Base-by-base conservation (phyloP, 371 early-diverging fungal species). In the Mortierella sp. region DNA sequence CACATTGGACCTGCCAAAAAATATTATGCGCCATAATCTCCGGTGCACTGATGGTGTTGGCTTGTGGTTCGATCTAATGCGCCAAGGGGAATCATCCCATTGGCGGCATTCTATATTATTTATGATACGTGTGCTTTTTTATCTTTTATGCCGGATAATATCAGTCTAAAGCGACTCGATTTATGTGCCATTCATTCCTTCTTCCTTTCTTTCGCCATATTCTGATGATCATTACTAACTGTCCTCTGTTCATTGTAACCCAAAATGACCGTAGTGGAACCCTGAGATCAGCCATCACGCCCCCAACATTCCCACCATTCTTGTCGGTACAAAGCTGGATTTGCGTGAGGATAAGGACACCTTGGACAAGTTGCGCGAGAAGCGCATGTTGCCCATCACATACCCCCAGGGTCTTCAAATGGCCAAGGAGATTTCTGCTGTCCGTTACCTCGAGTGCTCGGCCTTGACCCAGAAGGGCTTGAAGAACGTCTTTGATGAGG, bases 311-410 rank as follows among this genome's bases (percentile, higher is more conserved):
- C 99, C 99, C 21, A 91, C 93, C 60, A 95, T 99, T 70, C 90
- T 99, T 23, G 98, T 99, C 23, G 98, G 98, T n/a, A 98, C 99
- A 58, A 99, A 99, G 85, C 87, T 95, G 50, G 99, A 99, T 92
- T 85, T 97, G 75, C 93, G 98, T 63, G 96, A 97, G 81, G 97
- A 97, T 81, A 82, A 81, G 26, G 92, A 94, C 27, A 95, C 94
- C 14, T 85, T 96, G 48, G 95, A 94, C 56, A 92, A 93, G 84
- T 87, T 97, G 56, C 83, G 85, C 54, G 89, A 92, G 69, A 95
- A 94, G 87, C 86, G 91, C 48, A 92, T 93, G 95, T 81, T 93
- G 50, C 97, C 97, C 50, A 95, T 97, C 73, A 83, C 93, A 49
- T 96, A 93, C 82, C 84, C 90, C 50, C 95, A 95, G 80, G 97